These are phyloP conservation scores for Penicillium sp. DNA, from an alignment of 2,329 filamentous ascomycete genomes.

Conservation along the genomic window DNA sequence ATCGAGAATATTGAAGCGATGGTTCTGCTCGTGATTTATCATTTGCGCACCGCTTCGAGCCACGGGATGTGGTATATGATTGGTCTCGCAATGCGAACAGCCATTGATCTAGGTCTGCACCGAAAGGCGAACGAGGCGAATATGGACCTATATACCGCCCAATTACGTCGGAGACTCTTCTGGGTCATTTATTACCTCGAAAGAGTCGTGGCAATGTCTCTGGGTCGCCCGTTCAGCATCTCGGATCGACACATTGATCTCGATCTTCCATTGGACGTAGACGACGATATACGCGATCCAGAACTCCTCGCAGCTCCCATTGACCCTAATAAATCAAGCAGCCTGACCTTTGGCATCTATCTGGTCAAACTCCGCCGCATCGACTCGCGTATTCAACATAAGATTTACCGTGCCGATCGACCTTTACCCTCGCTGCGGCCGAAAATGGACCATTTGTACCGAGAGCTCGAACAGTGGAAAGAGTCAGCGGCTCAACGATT, in stretches of 20 bases:
- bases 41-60: slow-evolving; percentile 46
- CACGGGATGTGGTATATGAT: slow-evolving; percentile 52
- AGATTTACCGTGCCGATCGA: slow-evolving; percentile 48
- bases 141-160: slow-evolving; percentile 38
- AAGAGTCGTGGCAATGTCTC: slow-evolving; percentile 45
- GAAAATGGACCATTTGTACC: slow-evolving; percentile 44
- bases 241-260: slow-evolving; percentile 49
- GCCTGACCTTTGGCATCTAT: slow-evolving; percentile 41
- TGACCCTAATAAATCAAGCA: slow-evolving; percentile 24
- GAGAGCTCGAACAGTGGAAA: slow-evolving; percentile 46
- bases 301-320: slow-evolving; percentile 27
- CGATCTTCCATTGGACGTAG: slow-evolving; percentile 42
- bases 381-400: slow-evolving; percentile 48
- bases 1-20: slow-evolving; percentile 50
- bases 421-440: slow-evolving; percentile 40
- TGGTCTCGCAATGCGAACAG: slow-evolving; percentile 49
- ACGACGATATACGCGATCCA: slow-evolving; percentile 38
- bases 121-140: slow-evolving; percentile 42
- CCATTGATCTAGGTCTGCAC: slow-evolving; percentile 49
- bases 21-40: slow-evolving; percentile 47
- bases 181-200: slow-evolving; percentile 51
- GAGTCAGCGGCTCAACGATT: slow-evolving; percentile 31
- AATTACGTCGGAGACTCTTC: slow-evolving; percentile 46
- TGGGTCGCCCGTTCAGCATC: slow-evolving; percentile 48
- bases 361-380: slow-evolving; percentile 43